These are phyloP conservation scores for Emmonsia crescens DNA, from an alignment of 2,329 filamentous ascomycete genomes.

Conservation along the genomic window DNA sequence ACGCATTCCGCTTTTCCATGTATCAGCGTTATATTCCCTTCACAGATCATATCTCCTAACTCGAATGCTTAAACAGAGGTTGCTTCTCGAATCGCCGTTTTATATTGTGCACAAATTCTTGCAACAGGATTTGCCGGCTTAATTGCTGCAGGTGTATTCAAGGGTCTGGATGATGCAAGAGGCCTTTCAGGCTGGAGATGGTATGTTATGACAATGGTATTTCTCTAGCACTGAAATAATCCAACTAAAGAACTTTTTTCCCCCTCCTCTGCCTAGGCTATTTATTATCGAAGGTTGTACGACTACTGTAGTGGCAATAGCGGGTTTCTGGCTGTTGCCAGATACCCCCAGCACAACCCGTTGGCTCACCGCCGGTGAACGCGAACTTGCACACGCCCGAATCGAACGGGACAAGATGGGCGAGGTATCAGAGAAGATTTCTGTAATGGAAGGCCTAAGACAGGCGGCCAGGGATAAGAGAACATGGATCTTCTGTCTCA, in stretches of 20 bases:
- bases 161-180: conserved; percentile 20
- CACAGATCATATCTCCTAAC: conserved; percentile 12
- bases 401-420: conserved; percentile 44
- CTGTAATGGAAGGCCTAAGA: conserved; percentile 39
- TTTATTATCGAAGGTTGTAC: conserved; percentile 15
- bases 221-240: conserved; percentile 28
- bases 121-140: conserved; percentile 14
- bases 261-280: conserved; percentile 7
- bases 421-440: conserved; percentile 34
- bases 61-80: conserved; percentile 14
- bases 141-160: conserved; percentile 17
- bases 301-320: conserved; percentile 11
- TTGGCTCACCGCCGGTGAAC: conserved; percentile 14
- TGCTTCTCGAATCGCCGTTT: conserved; percentile 12
- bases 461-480: conserved; percentile 41
- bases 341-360: conserved; percentile 14
- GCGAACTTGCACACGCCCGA: conserved; percentile 37
- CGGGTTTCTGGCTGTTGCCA: conserved; percentile 13
- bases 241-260: not conserved
- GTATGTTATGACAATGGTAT: conserved; percentile 44
- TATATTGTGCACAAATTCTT: conserved; percentile 14
- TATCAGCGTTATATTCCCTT: conserved; percentile 8
- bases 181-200: conserved; percentile 37
- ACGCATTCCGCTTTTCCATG: not conserved
- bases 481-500: conserved; percentile 44